These are phyloP conservation scores for Russula abietina DNA, from an alignment of 768 basidiomycete genomes.

Conservation along the genomic window DNA sequence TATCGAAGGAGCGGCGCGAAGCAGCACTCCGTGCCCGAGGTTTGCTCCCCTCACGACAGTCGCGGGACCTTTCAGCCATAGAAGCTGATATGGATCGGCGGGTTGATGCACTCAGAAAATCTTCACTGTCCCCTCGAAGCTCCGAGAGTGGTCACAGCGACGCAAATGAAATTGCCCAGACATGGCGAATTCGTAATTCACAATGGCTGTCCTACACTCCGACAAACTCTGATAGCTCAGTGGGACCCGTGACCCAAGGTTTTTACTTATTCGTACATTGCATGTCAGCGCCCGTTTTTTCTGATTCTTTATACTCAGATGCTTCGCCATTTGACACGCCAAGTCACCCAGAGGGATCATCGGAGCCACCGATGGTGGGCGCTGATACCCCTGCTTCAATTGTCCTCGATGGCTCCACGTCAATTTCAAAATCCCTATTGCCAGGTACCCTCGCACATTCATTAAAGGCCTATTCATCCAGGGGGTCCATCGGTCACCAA, in stretches of 20 bases:
- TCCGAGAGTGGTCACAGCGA: slow-evolving; percentile 2
- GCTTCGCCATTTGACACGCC: background rate
- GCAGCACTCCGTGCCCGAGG: slow-evolving; percentile 22
- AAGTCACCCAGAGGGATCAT: background rate
- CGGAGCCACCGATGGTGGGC: background rate
- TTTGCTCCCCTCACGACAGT: slow-evolving; percentile 10
- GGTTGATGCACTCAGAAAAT: background rate
- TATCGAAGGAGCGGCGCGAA: slow-evolving; percentile 18
- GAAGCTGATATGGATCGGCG: slow-evolving; percentile 22
- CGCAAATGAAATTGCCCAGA: slow-evolving; percentile 18
- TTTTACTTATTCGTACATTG: background rate
- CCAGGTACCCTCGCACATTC: background rate
- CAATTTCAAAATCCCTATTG: background rate
- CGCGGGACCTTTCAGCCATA: slow-evolving; percentile 14
- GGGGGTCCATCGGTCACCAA: background rate
- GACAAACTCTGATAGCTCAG: background rate
- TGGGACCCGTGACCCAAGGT: slow-evolving; percentile 6
- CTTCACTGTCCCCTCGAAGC: background rate
- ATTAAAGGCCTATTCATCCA: background rate
- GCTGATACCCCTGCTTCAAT: background rate
- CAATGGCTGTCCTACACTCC: background rate
- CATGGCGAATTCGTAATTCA: slow-evolving; percentile 13
- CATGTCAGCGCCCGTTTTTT: background rate
- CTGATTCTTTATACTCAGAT: background rate
- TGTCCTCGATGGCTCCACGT: background rate